These are phyloP conservation scores for Aureoboletus auriporus DNA, from an alignment of 768 basidiomycete species.

Conservation along the genomic window DNA sequence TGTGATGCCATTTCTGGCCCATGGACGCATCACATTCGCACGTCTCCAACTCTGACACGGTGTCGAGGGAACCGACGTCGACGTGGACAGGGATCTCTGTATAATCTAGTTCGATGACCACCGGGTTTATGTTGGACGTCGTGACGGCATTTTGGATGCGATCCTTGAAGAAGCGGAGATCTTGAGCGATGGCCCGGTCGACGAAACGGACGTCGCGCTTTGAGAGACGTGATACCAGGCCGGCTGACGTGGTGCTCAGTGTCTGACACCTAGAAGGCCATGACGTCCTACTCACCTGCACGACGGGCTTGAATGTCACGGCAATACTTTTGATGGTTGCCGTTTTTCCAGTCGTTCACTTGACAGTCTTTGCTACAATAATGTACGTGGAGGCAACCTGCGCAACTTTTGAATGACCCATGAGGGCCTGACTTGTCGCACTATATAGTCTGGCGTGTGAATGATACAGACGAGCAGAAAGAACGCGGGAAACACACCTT, in stretches of 20 bases:
- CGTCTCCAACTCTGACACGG: constrained; percentile 8
- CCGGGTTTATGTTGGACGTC: constrained; percentile 5
- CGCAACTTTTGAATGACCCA: constrained; percentile 25
- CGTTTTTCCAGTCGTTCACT: constrained; percentile 27
- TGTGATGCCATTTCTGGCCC: constrained; percentile 22
- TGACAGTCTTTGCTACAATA: constrained; percentile 31
- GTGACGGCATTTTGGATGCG: constrained; percentile 12
- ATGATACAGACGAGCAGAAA: background rate
- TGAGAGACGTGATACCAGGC: constrained; percentile 17
- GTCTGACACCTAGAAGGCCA: background rate
- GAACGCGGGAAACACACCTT: constrained; percentile 12
- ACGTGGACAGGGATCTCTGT: constrained; percentile 15
- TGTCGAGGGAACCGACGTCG: constrained; percentile 14
- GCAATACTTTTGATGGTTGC: constrained; percentile 24
- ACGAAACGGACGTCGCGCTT: constrained; percentile 23
- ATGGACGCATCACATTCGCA: constrained; percentile 22
- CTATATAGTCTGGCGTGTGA: constrained; percentile 5
- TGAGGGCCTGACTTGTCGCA: constrained; percentile 23
- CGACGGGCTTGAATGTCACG: constrained; percentile 24
- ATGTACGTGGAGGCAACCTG: constrained; percentile 26
- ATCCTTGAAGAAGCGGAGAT: constrained; percentile 13
- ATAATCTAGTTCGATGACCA: constrained; percentile 26
- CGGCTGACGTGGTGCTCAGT: constrained; percentile 13
- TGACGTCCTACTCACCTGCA: constrained; percentile 13
- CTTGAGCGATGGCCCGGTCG: constrained; percentile 19